Base-by-base conservation (phyloP, 192 early-diverging fungal species). In the Neocallimastix lanati region DNA sequence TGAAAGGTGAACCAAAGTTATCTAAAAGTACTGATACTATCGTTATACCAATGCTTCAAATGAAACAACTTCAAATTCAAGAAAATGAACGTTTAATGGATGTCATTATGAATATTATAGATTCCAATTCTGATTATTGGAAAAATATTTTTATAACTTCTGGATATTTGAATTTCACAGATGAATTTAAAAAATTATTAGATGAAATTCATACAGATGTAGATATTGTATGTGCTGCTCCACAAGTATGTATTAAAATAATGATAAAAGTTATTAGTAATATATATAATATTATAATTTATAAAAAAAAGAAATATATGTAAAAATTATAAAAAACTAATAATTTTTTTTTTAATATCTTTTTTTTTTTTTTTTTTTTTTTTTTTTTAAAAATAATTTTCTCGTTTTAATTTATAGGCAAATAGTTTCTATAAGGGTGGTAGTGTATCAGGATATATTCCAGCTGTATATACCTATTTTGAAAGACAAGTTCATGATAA, bases 151-250 rank as follows among this genome's bases (percentile, higher is more conserved):
- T 89, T 79, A 90, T 97, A 78, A 92, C 94, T 1, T 95, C 95
- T 14, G 95, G 94, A 50, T 99, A 99, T 79, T 94, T 99, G 78
- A 99, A 99, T 84, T 92, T 99, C 78, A 93, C 93, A 0, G 78
- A 88, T 28, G 79, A 83, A 18, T 91, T 93, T 85, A 90, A 92
- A 67, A 36, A 83, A n/a, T 82, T 84, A 40, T 90, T 96, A 50
- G 78, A 92, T 15, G 84, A 83, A 28, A 90, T 90, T 36, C 35
- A 81, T 9, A 90, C 91, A 13, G 82, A 86, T 28, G 93, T 94
- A 83, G 84, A 87, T 16, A 86, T 99, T 28, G 81, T 96, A 27
- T 91, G 93, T 13, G 93, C 96, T 4, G 92, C 96, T 50, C 96
- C 96, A 0, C 88, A 96, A 87, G 92, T 91, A 85, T 21, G 50